A percentile compares a stretch with the other conserved stretches of the same genome.
phyloP scores from a whole-genome alignment of 495 filamentous ascomycete genomes.

The Penicillium subrubescens region DNA sequence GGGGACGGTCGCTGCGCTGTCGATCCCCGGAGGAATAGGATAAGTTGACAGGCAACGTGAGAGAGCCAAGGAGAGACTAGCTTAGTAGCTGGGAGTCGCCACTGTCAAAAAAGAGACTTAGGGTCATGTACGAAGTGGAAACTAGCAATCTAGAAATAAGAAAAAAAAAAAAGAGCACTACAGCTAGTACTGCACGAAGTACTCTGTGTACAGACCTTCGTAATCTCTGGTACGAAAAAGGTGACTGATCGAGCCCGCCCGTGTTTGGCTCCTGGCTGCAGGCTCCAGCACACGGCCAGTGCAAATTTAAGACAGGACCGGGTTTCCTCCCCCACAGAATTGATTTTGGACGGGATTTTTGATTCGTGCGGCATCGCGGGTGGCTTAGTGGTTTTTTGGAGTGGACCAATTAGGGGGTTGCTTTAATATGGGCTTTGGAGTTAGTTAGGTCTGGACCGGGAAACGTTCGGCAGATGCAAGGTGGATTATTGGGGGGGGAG shows the following conservation, averaged over 20 bases:
- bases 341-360: constrained; percentile 13
- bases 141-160: constrained; percentile 1
- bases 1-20: constrained; percentile 34
- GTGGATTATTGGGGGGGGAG: constrained; percentile 7
- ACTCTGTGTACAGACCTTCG: no score
- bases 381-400: constrained; percentile 14
- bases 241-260: constrained; percentile 27
- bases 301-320: constrained; percentile 31
- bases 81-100: neutral
- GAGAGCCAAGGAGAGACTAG: constrained; percentile 5
- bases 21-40: constrained; percentile 30
- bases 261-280: constrained; percentile 18
- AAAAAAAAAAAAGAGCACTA: neutral
- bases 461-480: constrained; percentile 28
- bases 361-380: constrained; percentile 26
- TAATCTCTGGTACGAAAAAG: neutral
- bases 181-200: neutral
- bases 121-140: neutral
- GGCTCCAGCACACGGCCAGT: constrained; percentile 34
- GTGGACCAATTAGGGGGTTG: constrained; percentile 11
- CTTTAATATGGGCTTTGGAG: constrained; percentile 4
- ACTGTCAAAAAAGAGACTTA: neutral
- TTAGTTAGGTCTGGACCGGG: constrained; percentile 25
- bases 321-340: constrained; percentile 24
- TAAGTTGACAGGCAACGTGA: constrained; percentile 22